Conservation (phyloP, 495 filamentous ascomycete species). For the Tetracladium marchalianum region DNA sequence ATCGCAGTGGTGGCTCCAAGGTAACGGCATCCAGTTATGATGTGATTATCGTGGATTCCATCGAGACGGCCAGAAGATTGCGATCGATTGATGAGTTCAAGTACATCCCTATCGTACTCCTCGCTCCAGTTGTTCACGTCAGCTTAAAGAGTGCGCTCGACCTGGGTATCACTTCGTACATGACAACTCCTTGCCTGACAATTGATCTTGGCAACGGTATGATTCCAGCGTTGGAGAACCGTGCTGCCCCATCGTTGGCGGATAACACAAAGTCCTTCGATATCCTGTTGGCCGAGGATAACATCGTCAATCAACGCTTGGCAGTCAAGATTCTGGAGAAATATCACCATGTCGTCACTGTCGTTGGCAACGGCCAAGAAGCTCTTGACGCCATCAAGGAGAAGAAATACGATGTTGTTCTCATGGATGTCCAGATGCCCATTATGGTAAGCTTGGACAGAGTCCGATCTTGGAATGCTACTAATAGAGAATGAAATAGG, state of each 20-base stretch:
- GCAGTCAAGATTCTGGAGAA: conserved; percentile 97
- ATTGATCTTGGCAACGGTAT: conserved; percentile 97
- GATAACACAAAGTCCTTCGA: conserved; percentile 95
- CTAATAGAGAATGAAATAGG: conserved; percentile 33
- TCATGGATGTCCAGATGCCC: conserved; percentile 99
- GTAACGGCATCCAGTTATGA: conserved; percentile 63
- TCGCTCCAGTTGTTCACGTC: conserved; percentile 85
- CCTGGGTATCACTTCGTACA: conserved; percentile 93
- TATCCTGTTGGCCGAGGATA: conserved; percentile 94
- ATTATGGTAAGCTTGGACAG: conserved; percentile 62
- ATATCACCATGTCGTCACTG: conserved; percentile 93
- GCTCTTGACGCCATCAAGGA: conserved; percentile 82
- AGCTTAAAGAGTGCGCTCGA: conserved; percentile 92
- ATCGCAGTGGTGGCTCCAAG: conserved; percentile 31
- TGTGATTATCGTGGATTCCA: conserved; percentile 93
- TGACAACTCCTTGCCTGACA: conserved; percentile 93
- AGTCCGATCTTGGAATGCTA: background rate
- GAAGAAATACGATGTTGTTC: conserved; percentile 87
- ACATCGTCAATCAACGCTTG: conserved; percentile 91
- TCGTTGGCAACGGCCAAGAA: conserved; percentile 90
- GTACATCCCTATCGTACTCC: conserved; percentile 90
- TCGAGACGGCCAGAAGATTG: conserved; percentile 76
- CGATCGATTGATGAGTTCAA: conserved; percentile 90
- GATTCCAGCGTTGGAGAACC: conserved; percentile 92
- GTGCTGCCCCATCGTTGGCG: conserved; percentile 82